These are phyloP conservation scores for Podila epigama DNA, from an alignment of 192 early-diverging fungal species.

Conservation along the genomic window DNA sequence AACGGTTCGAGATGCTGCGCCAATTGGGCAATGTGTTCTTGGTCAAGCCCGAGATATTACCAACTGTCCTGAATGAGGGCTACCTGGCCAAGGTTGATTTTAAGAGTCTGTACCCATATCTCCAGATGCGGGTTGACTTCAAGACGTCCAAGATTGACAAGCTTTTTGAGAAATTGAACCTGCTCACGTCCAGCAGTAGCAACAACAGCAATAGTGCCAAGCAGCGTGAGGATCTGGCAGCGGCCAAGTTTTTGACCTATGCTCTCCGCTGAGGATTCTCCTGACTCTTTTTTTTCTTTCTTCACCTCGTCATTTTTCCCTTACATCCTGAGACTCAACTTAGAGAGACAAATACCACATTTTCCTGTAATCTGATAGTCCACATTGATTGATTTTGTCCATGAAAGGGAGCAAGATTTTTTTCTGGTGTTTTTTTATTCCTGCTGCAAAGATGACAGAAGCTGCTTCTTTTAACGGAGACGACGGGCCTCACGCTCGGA, in stretches of 20 bases:
- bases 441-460: slow-evolving; percentile 18
- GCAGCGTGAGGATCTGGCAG: slow-evolving; percentile 22
- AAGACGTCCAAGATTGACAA: slow-evolving; percentile 67
- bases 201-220: neutral
- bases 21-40: slow-evolving; percentile 94
- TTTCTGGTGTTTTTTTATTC: slow-evolving; percentile 9
- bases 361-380: no score
- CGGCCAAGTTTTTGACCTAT: slow-evolving; percentile 23
- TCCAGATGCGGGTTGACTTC: slow-evolving; percentile 89
- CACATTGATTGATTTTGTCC: neutral
- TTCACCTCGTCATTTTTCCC: neutral
- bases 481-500: slow-evolving; percentile 99
- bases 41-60: slow-evolving; percentile 89
- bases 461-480: slow-evolving; percentile 83
- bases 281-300: neutral
- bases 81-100: slow-evolving; percentile 82
- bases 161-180: slow-evolving; percentile 52
- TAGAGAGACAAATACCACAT: no score
- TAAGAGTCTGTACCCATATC: slow-evolving; percentile 83
- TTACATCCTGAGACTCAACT: no score
- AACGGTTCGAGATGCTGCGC: slow-evolving; percentile 89
- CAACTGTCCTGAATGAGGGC: slow-evolving; percentile 87
- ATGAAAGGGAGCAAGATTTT: no score
- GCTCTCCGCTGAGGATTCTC: neutral
- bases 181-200: neutral